Conservation (phyloP, 768 basidiomycete genomes). For the Lactarius indigo region DNA sequence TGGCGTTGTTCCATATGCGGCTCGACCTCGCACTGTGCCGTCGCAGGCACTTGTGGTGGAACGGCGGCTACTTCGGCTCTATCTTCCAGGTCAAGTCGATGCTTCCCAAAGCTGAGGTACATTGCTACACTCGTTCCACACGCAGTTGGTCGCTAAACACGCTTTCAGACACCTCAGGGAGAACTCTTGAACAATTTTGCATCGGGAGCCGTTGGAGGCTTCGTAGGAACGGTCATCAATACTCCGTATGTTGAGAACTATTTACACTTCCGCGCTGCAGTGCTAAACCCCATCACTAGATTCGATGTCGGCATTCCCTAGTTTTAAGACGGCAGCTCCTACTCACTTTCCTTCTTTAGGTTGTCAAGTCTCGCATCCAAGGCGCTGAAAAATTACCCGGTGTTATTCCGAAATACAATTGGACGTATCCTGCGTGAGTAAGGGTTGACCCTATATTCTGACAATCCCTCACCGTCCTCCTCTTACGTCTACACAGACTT, state of each 20-base stretch:
- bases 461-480: not conserved
- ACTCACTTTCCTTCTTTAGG: conserved; percentile 42
- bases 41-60: conserved; percentile 79
- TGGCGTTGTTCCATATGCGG: not conserved
- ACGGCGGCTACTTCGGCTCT: conserved; percentile 93
- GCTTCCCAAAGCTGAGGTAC: conserved; percentile 82
- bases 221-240: conserved; percentile 85
- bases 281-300: conserved; percentile 28
- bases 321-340: not conserved
- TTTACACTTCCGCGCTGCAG: not conserved
- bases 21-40: not conserved
- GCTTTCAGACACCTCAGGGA: conserved; percentile 13
- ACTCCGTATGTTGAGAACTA: conserved; percentile 62
- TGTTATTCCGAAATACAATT: conserved; percentile 83
- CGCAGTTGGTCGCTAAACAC: not conserved
- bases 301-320: conserved; percentile 41
- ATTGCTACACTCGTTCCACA: conserved; percentile 23
- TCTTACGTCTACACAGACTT: conserved; percentile 39
- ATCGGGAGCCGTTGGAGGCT: conserved; percentile 87
- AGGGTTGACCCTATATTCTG: not conserved
- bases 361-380: conserved; percentile 96
- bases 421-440: conserved; percentile 81
- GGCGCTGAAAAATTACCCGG: conserved; percentile 49
- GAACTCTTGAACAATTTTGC: conserved; percentile 84
- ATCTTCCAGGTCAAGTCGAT: conserved; percentile 81